Base-by-base conservation (phyloP, 495 filamentous ascomycete genomes). In the Hypoxylon intermedium region DNA sequence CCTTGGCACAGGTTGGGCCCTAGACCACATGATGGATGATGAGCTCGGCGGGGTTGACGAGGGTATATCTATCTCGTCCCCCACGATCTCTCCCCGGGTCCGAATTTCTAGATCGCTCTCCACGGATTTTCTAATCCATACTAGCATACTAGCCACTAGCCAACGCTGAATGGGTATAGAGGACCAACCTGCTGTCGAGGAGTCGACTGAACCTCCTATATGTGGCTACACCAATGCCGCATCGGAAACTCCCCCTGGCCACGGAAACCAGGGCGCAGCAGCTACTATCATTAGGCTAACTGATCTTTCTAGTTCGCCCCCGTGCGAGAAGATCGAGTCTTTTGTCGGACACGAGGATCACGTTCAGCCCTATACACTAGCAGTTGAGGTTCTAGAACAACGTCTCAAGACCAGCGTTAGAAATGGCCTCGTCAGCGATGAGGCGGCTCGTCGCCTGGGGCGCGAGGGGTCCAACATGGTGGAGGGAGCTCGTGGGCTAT, bases 161-260 rank as follows among this genome's bases (percentile, higher is more conserved):
- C 33, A 42, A 66, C 52, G 69, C 66, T 78, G 75, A 78, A 78
- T 78, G 75, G 75, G 75, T 70, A 74, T 74, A 76, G 75, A 75
- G 74, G 76, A 69, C 64, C 74, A 74, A 51, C 60, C 67, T 67
- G 67, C 66, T 67, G 75, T 77, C 75, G 75, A 78, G 75, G 75
- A 71, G 70, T 75, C 76, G 75, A 75, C 75, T 72, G 75, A 78
- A 67, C 75, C 75, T 75, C 75, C 75, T 78, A 78, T 78, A 78
- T 69, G 75, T 75, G 72, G 72, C 71, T 63, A 71, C 44, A 73
- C 63, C 60, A 48, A 71, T 72, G 69, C 73, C 60, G 53, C 51
- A 66, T 48, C 51, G 23, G 38, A 48, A 54, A 51, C 44, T 56
- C 38, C 49, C 18, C 61, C 45, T 55, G 45, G 50, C 21, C 34